These are phyloP conservation scores for Quercus parvula DNA, from an alignment of 306 rosid species.

Conservation along the genomic window DNA sequence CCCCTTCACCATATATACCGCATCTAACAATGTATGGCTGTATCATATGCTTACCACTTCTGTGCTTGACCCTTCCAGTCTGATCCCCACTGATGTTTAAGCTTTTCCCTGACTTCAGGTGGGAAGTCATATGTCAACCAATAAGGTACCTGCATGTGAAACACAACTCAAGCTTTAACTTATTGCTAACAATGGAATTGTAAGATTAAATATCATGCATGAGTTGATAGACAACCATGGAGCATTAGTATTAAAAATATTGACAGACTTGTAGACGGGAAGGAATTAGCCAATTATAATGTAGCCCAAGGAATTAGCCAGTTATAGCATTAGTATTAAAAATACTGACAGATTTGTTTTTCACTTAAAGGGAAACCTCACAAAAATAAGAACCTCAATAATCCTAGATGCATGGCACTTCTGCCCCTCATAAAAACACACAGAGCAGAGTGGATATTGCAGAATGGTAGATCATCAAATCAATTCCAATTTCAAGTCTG, in stretches of 20 bases:
- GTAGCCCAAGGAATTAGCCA: no score
- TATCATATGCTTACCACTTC: conserved; percentile 61
- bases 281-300: background rate
- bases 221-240: background rate
- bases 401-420: background rate
- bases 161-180: conserved; percentile 12
- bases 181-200: background rate
- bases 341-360: no score
- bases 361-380: background rate
- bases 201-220: background rate
- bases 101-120: conserved; percentile 71
- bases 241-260: background rate
- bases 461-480: no score
- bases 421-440: background rate
- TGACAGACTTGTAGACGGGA: background rate
- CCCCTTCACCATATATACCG: background rate
- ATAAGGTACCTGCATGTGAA: conserved; percentile 56
- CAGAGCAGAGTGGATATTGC: background rate
- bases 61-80: conserved; percentile 98
- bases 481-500: no score
- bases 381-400: background rate
- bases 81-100: conserved; percentile 68
- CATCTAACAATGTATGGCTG: background rate
- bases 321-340: no score
- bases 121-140: conserved; percentile 97